Base-by-base conservation (phyloP, 2,329 filamentous ascomycete species). In the Coniochaeta sp. region DNA sequence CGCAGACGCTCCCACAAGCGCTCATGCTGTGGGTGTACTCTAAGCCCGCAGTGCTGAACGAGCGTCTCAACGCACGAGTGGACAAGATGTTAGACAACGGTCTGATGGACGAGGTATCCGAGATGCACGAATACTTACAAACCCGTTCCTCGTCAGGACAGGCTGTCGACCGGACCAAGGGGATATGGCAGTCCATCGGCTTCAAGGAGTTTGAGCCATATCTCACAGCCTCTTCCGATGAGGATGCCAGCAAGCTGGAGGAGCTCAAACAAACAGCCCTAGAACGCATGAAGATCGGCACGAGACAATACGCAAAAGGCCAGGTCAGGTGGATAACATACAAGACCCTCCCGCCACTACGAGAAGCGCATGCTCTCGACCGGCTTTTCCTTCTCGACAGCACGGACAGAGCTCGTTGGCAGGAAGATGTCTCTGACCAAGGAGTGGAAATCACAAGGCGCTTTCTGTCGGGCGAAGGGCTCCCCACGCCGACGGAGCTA, bases 141-240 rank as follows among this genome's bases (percentile, higher is more conserved):
- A 51, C 61, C 2, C 63, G 63, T 16, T 56, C 65, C 0, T 63
- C 70, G 0, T 61, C 71, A 1, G 85, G 82, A 0, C 67, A 74
- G 1, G 57, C 67, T 0, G 69, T 94, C 2, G 90, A 97, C 62
- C 77, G 82, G 57, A 87, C 81, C 1, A 83, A 85, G 50, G 95
- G 94, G 0, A 95, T 99, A 40, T 99, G 92, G 91, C 87, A 95
- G 50, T 94, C 91, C 1, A 99, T 99, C 55, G 94, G 94, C 1
- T 96, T 91, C 69, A 96, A 95, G 65, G 90, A 99, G 63, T 87
- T 97, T 63, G 79, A 87, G 52, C 76, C 81, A 0, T 96, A 91
- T 61, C 71, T 91, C 22, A 60, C 70, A 2, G 77, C 79, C 1
- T 60, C 69, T 57, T 55, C 66, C 52, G 60, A 58, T 7, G 51